These are phyloP conservation scores for Globisporangium takayamanum DNA, from an alignment of 352 stramenopile genomes.

Conservation along the genomic window DNA sequence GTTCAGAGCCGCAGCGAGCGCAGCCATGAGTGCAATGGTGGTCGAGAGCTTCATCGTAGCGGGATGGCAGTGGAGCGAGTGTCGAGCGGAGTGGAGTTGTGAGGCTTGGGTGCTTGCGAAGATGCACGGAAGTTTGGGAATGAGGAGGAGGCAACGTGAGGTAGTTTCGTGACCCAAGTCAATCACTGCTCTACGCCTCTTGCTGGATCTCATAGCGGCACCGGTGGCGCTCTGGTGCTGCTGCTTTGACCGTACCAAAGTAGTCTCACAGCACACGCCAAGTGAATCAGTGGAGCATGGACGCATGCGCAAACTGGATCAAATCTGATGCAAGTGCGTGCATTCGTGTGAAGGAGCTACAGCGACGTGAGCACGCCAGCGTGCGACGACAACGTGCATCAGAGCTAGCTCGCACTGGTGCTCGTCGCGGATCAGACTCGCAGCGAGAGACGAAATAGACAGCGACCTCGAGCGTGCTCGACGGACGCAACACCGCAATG, in stretches of 20 bases:
- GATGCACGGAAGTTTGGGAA: slow-evolving; percentile 1
- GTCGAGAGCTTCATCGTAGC: slow-evolving; percentile 6
- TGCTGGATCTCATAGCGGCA: background rate
- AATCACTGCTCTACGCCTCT: background rate
- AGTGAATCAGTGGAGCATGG: too few species aligned
- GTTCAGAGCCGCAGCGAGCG: slow-evolving; percentile 3
- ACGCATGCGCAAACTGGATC: background rate
- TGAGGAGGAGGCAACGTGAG: background rate
- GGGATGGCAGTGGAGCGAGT: background rate
- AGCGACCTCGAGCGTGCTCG: background rate
- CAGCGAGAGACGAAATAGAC: background rate
- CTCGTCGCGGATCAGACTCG: background rate
- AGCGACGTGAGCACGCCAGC: background rate
- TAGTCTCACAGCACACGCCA: too few species aligned
- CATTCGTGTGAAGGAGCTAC: background rate
- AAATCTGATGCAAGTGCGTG: background rate
- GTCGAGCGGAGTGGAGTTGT: background rate
- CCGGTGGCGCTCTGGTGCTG: background rate
- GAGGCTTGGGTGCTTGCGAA: background rate
- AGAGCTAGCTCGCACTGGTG: background rate
- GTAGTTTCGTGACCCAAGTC: background rate
- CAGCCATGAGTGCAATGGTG: slow-evolving; percentile 4
- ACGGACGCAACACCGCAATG: background rate
- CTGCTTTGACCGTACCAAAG: too few species aligned
- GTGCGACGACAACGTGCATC: background rate